Evolutionary conservation across 805 yeast species (phyloP).

Genomic region (Candida nemodendra): DNA sequence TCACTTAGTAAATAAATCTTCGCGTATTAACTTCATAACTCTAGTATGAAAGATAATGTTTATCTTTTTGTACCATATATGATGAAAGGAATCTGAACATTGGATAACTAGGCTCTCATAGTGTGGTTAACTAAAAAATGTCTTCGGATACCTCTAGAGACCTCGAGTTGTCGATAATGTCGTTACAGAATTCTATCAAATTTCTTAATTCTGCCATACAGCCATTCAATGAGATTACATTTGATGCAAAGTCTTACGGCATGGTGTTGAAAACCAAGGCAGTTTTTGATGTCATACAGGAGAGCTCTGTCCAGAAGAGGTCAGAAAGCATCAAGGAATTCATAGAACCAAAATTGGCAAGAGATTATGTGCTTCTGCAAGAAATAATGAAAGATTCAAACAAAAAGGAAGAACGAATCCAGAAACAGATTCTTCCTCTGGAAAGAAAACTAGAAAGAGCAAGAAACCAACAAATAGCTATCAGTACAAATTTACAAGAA

Average conservation of each 20-base stretch:
- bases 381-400: constrained; percentile 32
- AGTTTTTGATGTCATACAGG: constrained; percentile 52
- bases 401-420: constrained; percentile 39
- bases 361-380: constrained; percentile 30
- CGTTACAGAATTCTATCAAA: constrained; percentile 18
- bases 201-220: constrained; percentile 15
- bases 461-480: constrained; percentile 46
- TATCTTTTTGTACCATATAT: no score
- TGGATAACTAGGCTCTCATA: no score
- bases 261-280: constrained; percentile 42
- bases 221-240: constrained; percentile 27
- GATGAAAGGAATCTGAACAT: no score
- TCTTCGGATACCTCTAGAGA: constrained; percentile 14
- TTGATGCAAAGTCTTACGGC: constrained; percentile 40
- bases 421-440: constrained; percentile 17
- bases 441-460: constrained; percentile 31
- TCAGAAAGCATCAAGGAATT: constrained; percentile 36
- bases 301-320: constrained; percentile 43
- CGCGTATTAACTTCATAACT: no score
- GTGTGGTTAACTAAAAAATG: no score
- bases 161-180: constrained; percentile 16
- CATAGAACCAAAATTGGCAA: constrained; percentile 42
- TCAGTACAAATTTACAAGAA: constrained; percentile 32
- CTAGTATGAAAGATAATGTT: no score
- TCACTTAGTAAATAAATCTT: no score